phyloP scores from a whole-genome alignment of 1,284 basidiomycete species.

The Ustilago cynodontis region DNA sequence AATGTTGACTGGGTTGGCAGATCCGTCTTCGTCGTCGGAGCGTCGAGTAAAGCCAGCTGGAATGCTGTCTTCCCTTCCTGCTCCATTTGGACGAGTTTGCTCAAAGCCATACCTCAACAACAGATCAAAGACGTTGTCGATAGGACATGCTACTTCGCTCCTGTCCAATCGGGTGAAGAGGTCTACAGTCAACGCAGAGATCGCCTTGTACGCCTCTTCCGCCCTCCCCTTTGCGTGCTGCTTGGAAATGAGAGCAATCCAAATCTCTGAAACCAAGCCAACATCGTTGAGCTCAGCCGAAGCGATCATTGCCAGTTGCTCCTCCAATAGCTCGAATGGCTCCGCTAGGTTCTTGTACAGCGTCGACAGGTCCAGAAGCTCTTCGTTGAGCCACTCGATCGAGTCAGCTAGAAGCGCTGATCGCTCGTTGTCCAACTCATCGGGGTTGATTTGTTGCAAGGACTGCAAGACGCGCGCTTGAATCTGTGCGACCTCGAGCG shows the following conservation, averaged over 20 bases:
- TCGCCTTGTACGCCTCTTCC: conserved; percentile 48
- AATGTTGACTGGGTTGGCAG: conserved; percentile 28
- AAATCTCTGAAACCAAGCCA: conserved; percentile 83
- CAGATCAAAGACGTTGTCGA: conserved; percentile 60
- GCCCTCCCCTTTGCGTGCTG: conserved; percentile 73
- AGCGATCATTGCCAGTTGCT: conserved; percentile 91
- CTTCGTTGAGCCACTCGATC: conserved; percentile 72
- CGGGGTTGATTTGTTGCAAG: conserved; percentile 65
- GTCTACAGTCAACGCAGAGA: conserved; percentile 49
- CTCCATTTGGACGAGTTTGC: conserved; percentile 20
- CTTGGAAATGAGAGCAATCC: conserved; percentile 86
- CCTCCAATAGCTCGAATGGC: conserved; percentile 83
- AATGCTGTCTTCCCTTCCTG: conserved; percentile 32
- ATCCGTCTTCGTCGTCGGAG: background rate
- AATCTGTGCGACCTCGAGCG: conserved; percentile 95
- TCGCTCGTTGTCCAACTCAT: conserved; percentile 73
- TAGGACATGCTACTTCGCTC: conserved; percentile 64
- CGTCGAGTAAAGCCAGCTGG: conserved; percentile 31
- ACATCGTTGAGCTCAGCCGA: conserved; percentile 92
- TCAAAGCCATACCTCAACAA: conserved; percentile 62
- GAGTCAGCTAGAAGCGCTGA: conserved; percentile 72
- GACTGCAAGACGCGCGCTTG: conserved; percentile 80
- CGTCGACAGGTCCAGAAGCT: conserved; percentile 73
- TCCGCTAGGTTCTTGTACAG: conserved; percentile 90
- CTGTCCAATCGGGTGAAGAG: conserved; percentile 45